Evolutionary conservation across 805 yeast genomes (phyloP), one percentile per base, ranked within the genome.

Genomic region (Wickerhamiella alocasiicola): DNA sequence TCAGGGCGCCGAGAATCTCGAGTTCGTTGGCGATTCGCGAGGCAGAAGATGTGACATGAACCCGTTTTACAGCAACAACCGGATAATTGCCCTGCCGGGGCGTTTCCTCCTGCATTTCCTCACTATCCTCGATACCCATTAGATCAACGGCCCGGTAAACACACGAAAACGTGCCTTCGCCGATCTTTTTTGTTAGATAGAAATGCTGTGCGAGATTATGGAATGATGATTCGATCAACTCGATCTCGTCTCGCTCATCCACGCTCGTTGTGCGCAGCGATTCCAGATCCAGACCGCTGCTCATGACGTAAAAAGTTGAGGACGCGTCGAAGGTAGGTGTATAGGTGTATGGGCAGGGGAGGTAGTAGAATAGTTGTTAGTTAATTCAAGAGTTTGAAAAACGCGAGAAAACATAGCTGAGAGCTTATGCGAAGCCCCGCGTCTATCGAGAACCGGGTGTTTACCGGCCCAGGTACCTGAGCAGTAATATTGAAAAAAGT

Each of bases 31-130:
- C 76, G 32, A 91, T 88, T 59, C 99, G 71, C 47, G 75, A 78
- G 0, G 97, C 96, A 6, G 96, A 84, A 1, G 95, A 82, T 0
- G 98, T 91, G 16, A 87, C 97, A 58, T 88, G 87, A 35, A 91
- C 84, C 53, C 91, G 74, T 57, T 91, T 91, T 49, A 91, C 65
- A 2, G 99, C 99, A 43, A 91, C 97, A 39, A 66, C 43, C 24
- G 31, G 25, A 7, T 7, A 23, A 7, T 7, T 7, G 7, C 26
- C 26, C 17, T n/a, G 25, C 18, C 18, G 6, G 16, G 28, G 33
- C 9, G 27, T 32, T 16, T 19, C 19, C 28, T 57, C 61, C 62
- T 62, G 57, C 6, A 41, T 36, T 33, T 57, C 53, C 29, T 50
- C 48, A 39, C 47, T 34, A 63, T 69, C 44, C 55, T 64, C 48